Evolutionary conservation across 2,329 filamentous ascomycete species (phyloP).

Genomic region (Exophiala alcalophila): DNA sequence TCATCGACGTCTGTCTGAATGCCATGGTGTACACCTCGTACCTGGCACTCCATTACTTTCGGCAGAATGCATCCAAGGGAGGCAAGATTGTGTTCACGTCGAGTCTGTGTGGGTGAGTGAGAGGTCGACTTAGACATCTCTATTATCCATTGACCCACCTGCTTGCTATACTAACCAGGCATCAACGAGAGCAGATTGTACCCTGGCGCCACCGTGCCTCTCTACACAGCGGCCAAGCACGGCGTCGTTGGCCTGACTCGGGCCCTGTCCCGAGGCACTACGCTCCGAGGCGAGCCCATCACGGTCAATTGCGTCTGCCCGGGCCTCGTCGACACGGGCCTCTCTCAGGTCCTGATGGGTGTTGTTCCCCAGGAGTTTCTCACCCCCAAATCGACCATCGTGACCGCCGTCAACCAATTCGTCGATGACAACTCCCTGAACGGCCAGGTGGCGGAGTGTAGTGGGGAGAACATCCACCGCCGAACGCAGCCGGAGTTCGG

Average conservation of each 20-base stretch:
- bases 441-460: constrained; percentile 6
- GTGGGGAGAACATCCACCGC: constrained; percentile 9
- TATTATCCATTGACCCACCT: no score
- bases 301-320: constrained; percentile 11
- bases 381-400: constrained; percentile 9
- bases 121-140: no score
- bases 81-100: constrained; percentile 14
- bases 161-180: neutral
- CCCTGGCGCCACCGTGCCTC: constrained; percentile 7
- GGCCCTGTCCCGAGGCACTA: constrained; percentile 4
- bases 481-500: constrained; percentile 8
- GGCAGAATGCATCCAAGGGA: constrained; percentile 6
- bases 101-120: constrained; percentile 8
- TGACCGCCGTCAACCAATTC: constrained; percentile 6
- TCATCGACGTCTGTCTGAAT: constrained; percentile 12
- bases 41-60: constrained; percentile 10
- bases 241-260: constrained; percentile 6
- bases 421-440: neutral
- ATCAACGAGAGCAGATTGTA: constrained; percentile 4
- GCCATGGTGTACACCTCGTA: constrained; percentile 13
- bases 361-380: constrained; percentile 7
- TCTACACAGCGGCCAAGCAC: constrained; percentile 8
- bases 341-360: constrained; percentile 3
- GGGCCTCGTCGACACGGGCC: constrained; percentile 5
- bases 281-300: constrained; percentile 6